Base-by-base conservation (phyloP, 208 protist species). In the Acanthamoeba lugdunensis region DNA sequence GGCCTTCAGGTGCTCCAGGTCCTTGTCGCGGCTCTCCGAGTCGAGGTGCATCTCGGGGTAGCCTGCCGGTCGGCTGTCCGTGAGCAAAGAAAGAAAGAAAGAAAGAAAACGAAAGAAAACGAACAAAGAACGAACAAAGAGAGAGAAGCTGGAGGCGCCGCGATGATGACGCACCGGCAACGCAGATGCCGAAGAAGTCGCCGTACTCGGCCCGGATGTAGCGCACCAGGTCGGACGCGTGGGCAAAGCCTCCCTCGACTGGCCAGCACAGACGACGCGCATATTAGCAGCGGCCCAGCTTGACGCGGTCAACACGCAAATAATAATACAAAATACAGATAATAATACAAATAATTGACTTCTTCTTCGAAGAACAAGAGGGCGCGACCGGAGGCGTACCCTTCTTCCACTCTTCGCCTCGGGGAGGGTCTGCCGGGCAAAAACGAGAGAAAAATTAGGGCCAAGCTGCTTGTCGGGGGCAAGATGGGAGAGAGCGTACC, bases 161-260 rank as follows among this genome's bases (percentile, higher is more conserved):
- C 0, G 52, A 9, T 4, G 52, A 18, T 4, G 3, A 94, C 75
- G 48, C 21, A 90, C 95, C 91, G n/a, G 95, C 98, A 37, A 99
- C 98, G n/a, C 96, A 95, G 89, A 99, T 98, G 84, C 98, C 97
- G 95, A 99, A 99, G 94, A 97, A 98, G 94, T 99, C 98, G 14
- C 98, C 98, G 96, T 98, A 98, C 30, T 96, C 93, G n/a, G 97
- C 45, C 58, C 97, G 96, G 92, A 99, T 99, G 95, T 98, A 98
- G 41, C 94, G 63, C 11, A 99, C 98, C 25, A 99, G 96, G 94
- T 99, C 99, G 23, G 97, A 93, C 8, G 98, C 99, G 91, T 98
- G 97, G 11, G 16, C 81, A 81, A 99, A 98, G 23, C 97, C 96
- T 33, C 93, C 96, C 94, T 85, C 97, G 95, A 94, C 92, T 67